These are phyloP conservation scores for Pleurotus ostreatus DNA, from an alignment of 768 basidiomycete species.

Conservation along the genomic window DNA sequence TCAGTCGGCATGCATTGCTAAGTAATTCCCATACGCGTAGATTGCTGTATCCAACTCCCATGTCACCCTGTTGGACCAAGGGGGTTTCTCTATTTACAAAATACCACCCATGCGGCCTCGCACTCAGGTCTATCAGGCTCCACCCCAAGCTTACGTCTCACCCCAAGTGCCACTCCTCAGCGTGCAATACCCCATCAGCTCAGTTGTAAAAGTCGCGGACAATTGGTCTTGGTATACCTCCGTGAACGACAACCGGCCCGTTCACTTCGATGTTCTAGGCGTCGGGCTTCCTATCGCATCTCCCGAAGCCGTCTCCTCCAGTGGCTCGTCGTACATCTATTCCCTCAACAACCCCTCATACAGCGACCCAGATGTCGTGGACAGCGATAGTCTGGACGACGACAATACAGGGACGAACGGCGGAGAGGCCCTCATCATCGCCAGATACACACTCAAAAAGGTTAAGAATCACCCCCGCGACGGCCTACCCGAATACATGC, in stretches of 20 bases:
- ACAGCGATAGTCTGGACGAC: not conserved
- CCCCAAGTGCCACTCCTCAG: not conserved
- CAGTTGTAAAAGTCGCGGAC: constrained; percentile 4
- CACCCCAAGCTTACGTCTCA: not conserved
- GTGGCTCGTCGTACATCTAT: constrained; percentile 1
- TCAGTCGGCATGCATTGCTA: not conserved
- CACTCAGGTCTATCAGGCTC: not conserved
- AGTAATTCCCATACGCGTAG: not conserved
- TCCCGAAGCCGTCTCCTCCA: not conserved
- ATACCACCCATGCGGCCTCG: constrained; percentile 9
- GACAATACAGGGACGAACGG: not conserved
- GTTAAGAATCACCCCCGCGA: constrained; percentile 8
- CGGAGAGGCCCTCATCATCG: not conserved
- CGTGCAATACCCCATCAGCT: constrained; percentile 3
- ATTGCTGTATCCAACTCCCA: constrained; percentile 7
- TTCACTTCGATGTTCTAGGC: constrained; percentile 3
- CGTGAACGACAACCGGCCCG: not conserved
- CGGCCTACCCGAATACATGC: constrained; percentile 8
- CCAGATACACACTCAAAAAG: constrained; percentile 7
- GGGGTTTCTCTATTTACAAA: constrained; percentile 9
- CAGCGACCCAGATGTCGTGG: not conserved
- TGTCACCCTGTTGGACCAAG: constrained; percentile 6
- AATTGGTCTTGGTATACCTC: constrained; percentile 8
- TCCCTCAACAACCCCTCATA: constrained; percentile 6
- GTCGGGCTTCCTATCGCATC: not conserved